A percentile compares a stretch with the other conserved stretches of the same genome.
Evolutionary conservation across 2,329 filamentous ascomycete genomes (phyloP).

Genomic region (Myriosclerotinia scirpicola): DNA sequence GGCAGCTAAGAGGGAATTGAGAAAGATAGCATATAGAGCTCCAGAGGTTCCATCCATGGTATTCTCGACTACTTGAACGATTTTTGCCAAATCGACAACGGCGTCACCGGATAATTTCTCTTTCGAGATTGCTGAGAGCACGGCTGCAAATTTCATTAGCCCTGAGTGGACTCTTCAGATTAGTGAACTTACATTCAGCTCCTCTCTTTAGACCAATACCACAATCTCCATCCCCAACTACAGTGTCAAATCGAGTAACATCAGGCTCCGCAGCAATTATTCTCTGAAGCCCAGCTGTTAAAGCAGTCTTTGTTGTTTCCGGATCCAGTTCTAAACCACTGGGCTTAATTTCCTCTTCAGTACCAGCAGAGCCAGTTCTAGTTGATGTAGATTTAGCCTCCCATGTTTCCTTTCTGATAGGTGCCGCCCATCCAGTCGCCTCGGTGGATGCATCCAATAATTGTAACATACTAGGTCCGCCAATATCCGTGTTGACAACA

Average conservation of each 20-base stretch:
- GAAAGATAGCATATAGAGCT: slow-evolving; percentile 74
- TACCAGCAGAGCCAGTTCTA: slow-evolving; percentile 30
- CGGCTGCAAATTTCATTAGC: slow-evolving; percentile 39
- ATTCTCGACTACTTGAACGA: slow-evolving; percentile 64
- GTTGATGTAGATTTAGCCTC: slow-evolving; percentile 46
- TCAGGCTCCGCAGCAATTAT: slow-evolving; percentile 64
- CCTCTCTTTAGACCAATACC: slow-evolving; percentile 68
- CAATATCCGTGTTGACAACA: slow-evolving; percentile 53
- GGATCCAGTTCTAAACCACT: slow-evolving; percentile 39
- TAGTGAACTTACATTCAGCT: slow-evolving; percentile 51
- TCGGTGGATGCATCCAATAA: slow-evolving; percentile 67
- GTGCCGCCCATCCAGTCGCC: slow-evolving; percentile 65
- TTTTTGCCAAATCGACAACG: slow-evolving; percentile 58
- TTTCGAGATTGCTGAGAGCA: slow-evolving; percentile 46
- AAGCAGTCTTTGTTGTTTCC: slow-evolving; percentile 50
- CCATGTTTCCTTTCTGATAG: slow-evolving; percentile 60
- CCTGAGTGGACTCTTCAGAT: background rate
- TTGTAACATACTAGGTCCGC: slow-evolving; percentile 56
- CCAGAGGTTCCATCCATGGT: slow-evolving; percentile 75
- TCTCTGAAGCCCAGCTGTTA: slow-evolving; percentile 55
- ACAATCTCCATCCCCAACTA: slow-evolving; percentile 72
- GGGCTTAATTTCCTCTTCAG: slow-evolving; percentile 40
- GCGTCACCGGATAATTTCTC: slow-evolving; percentile 54
- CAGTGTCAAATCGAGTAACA: slow-evolving; percentile 66
- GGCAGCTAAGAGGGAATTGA: slow-evolving; percentile 65